Conservation (phyloP, 768 basidiomycete genomes). For the Holtermannia corniformis region DNA sequence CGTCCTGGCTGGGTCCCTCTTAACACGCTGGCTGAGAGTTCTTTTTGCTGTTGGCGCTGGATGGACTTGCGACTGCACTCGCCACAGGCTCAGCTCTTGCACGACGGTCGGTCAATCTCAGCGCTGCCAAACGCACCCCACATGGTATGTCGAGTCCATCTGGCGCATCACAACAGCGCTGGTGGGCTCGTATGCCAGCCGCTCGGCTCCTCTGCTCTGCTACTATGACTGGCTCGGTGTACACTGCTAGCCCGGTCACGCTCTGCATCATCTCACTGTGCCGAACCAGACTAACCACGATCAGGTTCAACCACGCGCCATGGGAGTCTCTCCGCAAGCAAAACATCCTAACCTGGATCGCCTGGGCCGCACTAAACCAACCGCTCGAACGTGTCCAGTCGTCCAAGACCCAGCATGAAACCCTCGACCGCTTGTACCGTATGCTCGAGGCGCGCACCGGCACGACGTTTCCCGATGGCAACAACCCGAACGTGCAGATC, state of each 20-base stretch:
- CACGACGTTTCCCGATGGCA: slow-evolving; percentile 53
- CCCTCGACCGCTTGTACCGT: slow-evolving; percentile 55
- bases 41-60: no score
- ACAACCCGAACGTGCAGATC: slow-evolving; percentile 47
- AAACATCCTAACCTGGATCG: slow-evolving; percentile 64
- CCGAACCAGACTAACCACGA: not conserved
- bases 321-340: slow-evolving; percentile 61
- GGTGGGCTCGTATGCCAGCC: not conserved
- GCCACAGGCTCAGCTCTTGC: no score
- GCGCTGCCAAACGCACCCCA: not conserved
- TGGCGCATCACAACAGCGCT: not conserved
- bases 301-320: slow-evolving; percentile 63
- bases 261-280: no score
- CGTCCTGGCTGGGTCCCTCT: no score
- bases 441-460: slow-evolving; percentile 66
- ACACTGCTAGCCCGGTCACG: no score
- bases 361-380: slow-evolving; percentile 71
- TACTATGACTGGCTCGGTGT: no score
- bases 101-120: not conserved
- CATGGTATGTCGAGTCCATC: not conserved
- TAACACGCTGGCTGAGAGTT: no score
- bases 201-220: no score
- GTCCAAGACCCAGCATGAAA: slow-evolving; percentile 46
- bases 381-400: slow-evolving; percentile 50
- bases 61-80: no score